phyloP scores from a whole-genome alignment of 169 alveolate species.

The Plasmodium vivax region DNA sequence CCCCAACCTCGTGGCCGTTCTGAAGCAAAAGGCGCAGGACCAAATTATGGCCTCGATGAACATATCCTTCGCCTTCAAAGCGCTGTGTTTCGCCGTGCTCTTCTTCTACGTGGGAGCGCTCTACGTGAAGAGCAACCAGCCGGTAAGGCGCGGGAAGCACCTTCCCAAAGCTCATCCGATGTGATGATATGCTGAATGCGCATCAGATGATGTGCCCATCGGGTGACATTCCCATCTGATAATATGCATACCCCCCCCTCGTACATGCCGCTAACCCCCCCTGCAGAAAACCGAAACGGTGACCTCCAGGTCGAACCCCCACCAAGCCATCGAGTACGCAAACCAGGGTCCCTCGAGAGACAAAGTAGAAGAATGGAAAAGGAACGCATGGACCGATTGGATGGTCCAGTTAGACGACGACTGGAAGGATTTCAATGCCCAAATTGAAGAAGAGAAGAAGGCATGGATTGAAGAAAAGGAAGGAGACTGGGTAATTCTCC shows the following conservation, averaged over 20 bases:
- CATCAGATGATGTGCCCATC: too few relatives aligned
- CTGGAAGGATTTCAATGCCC: not conserved
- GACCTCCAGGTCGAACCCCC: not conserved
- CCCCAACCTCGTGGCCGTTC: not conserved
- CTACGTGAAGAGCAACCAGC: not conserved
- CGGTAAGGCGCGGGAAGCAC: not conserved
- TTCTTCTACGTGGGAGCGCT: not conserved
- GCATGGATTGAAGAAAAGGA: conserved; percentile 41
- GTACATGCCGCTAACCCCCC: not conserved
- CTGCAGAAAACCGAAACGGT: not conserved
- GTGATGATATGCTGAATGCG: too few relatives aligned
- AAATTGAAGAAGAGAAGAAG: not conserved
- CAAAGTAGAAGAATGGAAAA: conserved; percentile 22
- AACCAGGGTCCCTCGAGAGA: not conserved
- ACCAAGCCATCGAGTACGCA: not conserved
- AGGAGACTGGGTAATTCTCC: not conserved
- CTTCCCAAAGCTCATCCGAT: too few relatives aligned
- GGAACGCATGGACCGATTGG: conserved; percentile 1
- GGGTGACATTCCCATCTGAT: too few relatives aligned
- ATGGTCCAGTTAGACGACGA: not conserved
- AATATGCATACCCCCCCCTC: not conserved
- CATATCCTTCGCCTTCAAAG: not conserved
- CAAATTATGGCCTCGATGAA: not conserved
- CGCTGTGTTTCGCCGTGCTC: not conserved
- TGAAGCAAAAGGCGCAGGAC: not conserved